These are phyloP conservation scores for Solanum gracilifrons DNA, from an alignment of 257 asterid species.

Conservation along the genomic window DNA sequence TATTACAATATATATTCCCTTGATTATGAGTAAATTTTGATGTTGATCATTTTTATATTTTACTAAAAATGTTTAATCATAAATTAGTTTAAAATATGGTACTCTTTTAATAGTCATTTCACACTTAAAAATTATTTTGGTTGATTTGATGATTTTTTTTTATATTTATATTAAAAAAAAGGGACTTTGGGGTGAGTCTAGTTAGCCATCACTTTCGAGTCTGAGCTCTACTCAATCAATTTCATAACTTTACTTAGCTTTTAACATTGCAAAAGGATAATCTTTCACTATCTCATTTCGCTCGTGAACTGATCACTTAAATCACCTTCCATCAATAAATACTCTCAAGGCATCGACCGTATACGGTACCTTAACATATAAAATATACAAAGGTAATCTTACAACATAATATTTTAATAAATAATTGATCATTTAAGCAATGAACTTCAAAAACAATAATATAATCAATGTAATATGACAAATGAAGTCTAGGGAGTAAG, in stretches of 20 bases:
- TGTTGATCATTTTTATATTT: neutral
- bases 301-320: neutral
- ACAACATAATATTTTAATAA: neutral
- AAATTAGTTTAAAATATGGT: neutral
- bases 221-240: neutral
- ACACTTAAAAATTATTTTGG: neutral
- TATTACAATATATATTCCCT: neutral
- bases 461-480: neutral
- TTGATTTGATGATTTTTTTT: neutral
- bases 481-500: neutral
- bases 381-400: neutral
- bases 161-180: neutral
- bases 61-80: neutral
- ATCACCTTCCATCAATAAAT: neutral
- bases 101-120: neutral
- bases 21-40: neutral
- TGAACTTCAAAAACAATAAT: neutral
- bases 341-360: neutral
- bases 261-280: neutral
- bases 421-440: neutral
- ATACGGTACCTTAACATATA: neutral
- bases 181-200: neutral
- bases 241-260: neutral
- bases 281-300: neutral
- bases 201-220: neutral